Evolutionary conservation across 2,329 filamentous ascomycete genomes (phyloP), one percentile per base, ranked within the genome.

Genomic region (Epichloe glyceriae): DNA sequence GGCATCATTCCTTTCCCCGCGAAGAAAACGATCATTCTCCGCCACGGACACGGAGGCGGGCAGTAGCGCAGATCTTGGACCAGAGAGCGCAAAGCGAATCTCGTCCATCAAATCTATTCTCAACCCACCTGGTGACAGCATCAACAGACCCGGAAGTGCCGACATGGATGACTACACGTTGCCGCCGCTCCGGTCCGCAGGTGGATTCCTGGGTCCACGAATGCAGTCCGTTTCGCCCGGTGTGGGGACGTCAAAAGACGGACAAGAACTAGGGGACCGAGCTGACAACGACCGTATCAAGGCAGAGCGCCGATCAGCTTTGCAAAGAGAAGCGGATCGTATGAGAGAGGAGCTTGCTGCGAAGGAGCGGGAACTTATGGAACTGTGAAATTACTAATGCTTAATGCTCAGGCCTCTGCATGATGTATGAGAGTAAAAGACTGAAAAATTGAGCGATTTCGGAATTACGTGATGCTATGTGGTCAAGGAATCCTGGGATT

Each of bases 61-160:
- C 19, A 59, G 52, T n/a, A 52, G 57, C 7, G 59, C 62, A 34
- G 69, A 73, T 38, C 58, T 60, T n/a, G 67, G 68, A 2, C 67
- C 71, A 22, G 73, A 79, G 26, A 68, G 67, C 38, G 67, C 78
- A 41, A 76, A 85, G 62, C 79, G 85, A 14, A 67, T 88, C 4
- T 86, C 82, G 17, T 87, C 84, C 3, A 89, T 89, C 54, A 86
- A 83, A 56, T 86, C 85, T 5, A 83, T 89, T 43, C 68, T 90
- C 12, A 89, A 88, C 55, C 80, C 80, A 3, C 59, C 55, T 7
- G 56, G 55, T n/a, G 55, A 57, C n/a, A 53, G 57, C 19, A 56
- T 54, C 8, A 55, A 53, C 17, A 51, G 57, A 22, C 53, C 53
- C 17, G 66, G 71, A 54, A 62, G 68, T 52, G 60, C 70, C 45